A percentile compares a stretch with the other conserved stretches of the same genome.
phyloP scores from a whole-genome alignment of 768 basidiomycete species.

The Lactifluus subvellereus region DNA sequence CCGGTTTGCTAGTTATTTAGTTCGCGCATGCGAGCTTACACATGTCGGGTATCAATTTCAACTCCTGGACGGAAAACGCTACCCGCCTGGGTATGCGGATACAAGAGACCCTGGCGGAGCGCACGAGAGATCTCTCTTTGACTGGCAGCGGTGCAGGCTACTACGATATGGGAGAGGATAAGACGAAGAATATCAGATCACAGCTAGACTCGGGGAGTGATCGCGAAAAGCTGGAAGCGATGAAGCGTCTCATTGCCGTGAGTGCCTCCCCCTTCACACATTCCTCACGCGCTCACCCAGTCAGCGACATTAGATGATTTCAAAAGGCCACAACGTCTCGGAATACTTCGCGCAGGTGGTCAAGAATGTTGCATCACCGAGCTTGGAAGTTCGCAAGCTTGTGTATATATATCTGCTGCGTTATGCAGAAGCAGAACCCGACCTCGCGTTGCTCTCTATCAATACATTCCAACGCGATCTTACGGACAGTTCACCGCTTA shows the following conservation, averaged over 20 bases:
- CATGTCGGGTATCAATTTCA: conserved; percentile 32
- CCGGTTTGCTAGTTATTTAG: background rate
- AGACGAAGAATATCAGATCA: conserved; percentile 71
- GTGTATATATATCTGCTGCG: conserved; percentile 97
- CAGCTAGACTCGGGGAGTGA: conserved; percentile 88
- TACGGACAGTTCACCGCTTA: conserved; percentile 85
- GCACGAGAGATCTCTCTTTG: conserved; percentile 65
- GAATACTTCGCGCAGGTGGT: conserved; percentile 96
- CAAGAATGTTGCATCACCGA: conserved; percentile 90
- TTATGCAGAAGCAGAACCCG: conserved; percentile 90
- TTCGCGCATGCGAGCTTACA: conserved; percentile 1
- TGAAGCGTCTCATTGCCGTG: conserved; percentile 93
- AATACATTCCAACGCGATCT: conserved; percentile 99
- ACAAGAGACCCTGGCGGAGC: conserved; percentile 78
- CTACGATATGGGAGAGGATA: conserved; percentile 72
- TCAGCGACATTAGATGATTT: conserved; percentile 63
- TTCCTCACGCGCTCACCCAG: background rate
- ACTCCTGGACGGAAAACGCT: conserved; percentile 70
- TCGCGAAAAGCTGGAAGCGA: conserved; percentile 86
- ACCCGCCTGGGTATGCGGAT: conserved; percentile 75
- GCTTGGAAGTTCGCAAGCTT: conserved; percentile 91
- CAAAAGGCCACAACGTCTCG: conserved; percentile 86
- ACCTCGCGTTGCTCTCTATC: conserved; percentile 91
- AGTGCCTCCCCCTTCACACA: conserved; percentile 30
- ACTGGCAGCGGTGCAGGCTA: conserved; percentile 51